Evolutionary conservation across 2,329 filamentous ascomycete genomes (phyloP), one percentile per base, ranked within the genome.

Genomic region (Botrytis fabae): DNA sequence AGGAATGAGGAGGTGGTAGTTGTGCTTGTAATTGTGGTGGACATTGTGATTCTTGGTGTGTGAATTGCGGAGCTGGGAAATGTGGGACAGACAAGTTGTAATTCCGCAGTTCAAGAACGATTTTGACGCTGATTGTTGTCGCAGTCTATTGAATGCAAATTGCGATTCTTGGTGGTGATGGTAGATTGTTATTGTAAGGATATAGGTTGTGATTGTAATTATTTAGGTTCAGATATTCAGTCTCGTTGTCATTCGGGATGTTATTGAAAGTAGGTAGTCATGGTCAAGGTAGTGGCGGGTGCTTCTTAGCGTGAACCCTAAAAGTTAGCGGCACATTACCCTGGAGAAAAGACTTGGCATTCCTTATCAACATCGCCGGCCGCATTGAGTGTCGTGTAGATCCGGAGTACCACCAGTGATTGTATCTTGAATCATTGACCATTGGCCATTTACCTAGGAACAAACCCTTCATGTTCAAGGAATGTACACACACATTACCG

Each of bases 1-100:
- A 70, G 54, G 46, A 73, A 72, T 32, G 62, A 51, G 54, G 72
- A 51, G 61, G 51, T 66, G 12, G 51, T 32, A 16, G 66, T 57
- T n/a, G 60, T 22, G 57, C 54, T 62, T 28, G 44, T 44, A 16
- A 35, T 32, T n/a, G 20, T 35, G 54, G 63, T 68, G 14, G 70
- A 69, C 62, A 72, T 69, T 20, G 28, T 59, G 61, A 48, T 28
- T 42, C 35, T 32, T 25, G 66, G 61, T 46, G 40, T 28, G 25
- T 28, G 64, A 51, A 12, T 38, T 35, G 46, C 14, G 64, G 38
- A 35, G 63, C 16, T 48, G 44, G n/a, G 25, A 32, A 44, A 38
- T 63, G 32, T 59, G 22, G 16, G 40, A 18, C 32, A 32, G 32
- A 61, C 35, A 32, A 70, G 12, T 42, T 32, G 32, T 40, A 22